Evolutionary conservation across 2,329 filamentous ascomycete species (phyloP), one percentile per base, ranked within the genome.

Genomic region (Nothophaeocryptopus gaeumannii): DNA sequence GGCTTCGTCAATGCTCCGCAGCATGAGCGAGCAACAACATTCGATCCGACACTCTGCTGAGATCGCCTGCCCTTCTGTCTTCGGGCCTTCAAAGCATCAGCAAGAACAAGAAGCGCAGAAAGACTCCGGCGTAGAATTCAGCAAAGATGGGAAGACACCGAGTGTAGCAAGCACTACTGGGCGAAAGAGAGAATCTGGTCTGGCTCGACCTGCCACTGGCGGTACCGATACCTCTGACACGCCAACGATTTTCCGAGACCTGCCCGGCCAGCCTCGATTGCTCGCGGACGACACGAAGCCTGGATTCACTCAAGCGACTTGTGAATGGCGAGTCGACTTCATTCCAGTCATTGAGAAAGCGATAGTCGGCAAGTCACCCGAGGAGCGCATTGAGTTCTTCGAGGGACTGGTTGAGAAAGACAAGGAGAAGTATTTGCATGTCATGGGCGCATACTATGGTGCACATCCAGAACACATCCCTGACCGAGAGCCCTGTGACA

Each of bases 301-400:
- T 39, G 33, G 45, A n/a, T 38, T 38, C n/a, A 48, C 38, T 5
- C 38, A 48, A 15, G 45, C 45, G 1, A 39, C 45, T 26, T 26
- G 20, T 1, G 9, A 40, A 29, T 48, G 45, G 45, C 38, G 45
- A 29, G 20, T 41, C n/a, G 14, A 48, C 2, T 48, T 48, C 14
- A 33, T 48, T 32, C 35, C 41, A 41, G 45, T 48, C 20, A 48
- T 48, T 13, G 45, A 37, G 13, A 33, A 37, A 26, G 32, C 41
- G 13, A 48, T 39, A 37, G 35, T 35, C 12, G 38, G 42, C 16
- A 48, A 41, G 38, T 36, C 45, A 16, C 41, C 35, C 12, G 38
- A 40, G n/a, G 45, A 48, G 32, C 38, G 45, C 5, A 48, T 39
- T 13, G 45, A 48, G 31, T 48, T 41, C 38, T 48, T 48, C 13